phyloP scores from a whole-genome alignment of 192 early-diverging fungal genomes.

The Phlyctochytrium bullatum region DNA sequence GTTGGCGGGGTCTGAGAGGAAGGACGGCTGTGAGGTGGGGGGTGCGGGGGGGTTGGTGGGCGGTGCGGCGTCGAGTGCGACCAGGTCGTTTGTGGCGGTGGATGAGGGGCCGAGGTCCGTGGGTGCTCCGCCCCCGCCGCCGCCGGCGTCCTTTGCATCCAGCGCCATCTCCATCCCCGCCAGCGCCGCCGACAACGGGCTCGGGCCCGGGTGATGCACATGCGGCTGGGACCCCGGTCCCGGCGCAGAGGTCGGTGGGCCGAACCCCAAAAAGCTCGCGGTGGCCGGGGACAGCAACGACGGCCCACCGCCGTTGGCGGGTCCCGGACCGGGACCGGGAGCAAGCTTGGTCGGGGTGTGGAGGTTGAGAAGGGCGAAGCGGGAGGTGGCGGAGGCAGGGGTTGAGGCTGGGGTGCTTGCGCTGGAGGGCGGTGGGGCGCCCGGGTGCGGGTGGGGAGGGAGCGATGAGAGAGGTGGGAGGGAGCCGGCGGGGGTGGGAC shows the following conservation, averaged over 20 bases:
- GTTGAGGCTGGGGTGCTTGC: neutral
- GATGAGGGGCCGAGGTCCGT: too few relatives aligned
- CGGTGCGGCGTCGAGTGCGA: too few relatives aligned
- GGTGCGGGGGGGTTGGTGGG: too few relatives aligned
- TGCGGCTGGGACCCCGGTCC: too few relatives aligned
- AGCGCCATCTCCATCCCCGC: neutral
- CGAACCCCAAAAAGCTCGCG: neutral
- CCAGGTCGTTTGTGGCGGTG: too few relatives aligned
- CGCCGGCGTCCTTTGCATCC: neutral
- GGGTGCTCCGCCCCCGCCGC: neutral
- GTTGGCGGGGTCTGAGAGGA: too few relatives aligned
- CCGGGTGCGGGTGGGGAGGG: neutral
- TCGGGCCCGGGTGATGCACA: neutral
- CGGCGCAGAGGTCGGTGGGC: neutral
- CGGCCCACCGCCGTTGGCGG: neutral
- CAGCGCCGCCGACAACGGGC: neutral
- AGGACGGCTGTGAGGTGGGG: too few relatives aligned
- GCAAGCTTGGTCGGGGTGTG: neutral
- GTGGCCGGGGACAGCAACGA: neutral
- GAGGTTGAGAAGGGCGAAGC: neutral
- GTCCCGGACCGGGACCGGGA: neutral
- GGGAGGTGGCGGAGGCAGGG: neutral
- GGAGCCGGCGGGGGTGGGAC: neutral
- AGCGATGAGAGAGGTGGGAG: neutral
- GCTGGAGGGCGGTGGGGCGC: neutral